Base-by-base conservation (phyloP, 345 rosid genomes). In the Citrus mangshanensis region DNA sequence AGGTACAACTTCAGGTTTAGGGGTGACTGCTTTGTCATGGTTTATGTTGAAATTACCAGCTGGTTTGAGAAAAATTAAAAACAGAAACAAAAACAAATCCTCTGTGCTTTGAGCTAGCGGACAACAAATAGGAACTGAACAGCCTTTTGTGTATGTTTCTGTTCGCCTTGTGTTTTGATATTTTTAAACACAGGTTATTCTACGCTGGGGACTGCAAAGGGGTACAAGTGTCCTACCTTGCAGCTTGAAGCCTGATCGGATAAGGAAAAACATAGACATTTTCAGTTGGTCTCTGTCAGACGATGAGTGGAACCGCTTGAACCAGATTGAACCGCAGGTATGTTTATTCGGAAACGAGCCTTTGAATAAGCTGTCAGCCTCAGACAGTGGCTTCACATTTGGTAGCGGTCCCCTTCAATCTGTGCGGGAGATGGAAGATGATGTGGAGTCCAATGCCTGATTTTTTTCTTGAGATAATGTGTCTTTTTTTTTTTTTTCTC, bases 121-220 rank as follows among this genome's bases (percentile, higher is more conserved):
- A 35, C 7, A 14, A 30, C 25, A 55, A 72, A 55, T 55, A 27
- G 64, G 21, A 28, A 32, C 46, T 3, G 18, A 51, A 55, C 49
- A 35, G 18, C 8, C 13, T 2, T 18, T 5, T 24, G n/a, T 61
- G 9, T 14, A 35, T 58, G 34, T 58, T 60, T 59, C 9, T n/a
- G 8, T 69, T 69, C 27, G 25, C 30, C 49, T 13, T 72, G 9
- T 75, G 63, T 14, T 51, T 40, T 22, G 51, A 68, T 76, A 5
- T 13, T 72, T 81, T 54, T 54, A 6, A 54, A 54, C 58, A 59
- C 46, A 89, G 92, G 88, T 87, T 34, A 83, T 87, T 85, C 81
- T 89, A 60, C 85, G 89, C 58, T 89, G 92, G 92, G 92, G 92
- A 60, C 64, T 89, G 82, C 90, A 89, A 70, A 83, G 92, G 80